phyloP scores from a whole-genome alignment of 2,329 filamentous ascomycete species.

The Thelonectria olida region DNA sequence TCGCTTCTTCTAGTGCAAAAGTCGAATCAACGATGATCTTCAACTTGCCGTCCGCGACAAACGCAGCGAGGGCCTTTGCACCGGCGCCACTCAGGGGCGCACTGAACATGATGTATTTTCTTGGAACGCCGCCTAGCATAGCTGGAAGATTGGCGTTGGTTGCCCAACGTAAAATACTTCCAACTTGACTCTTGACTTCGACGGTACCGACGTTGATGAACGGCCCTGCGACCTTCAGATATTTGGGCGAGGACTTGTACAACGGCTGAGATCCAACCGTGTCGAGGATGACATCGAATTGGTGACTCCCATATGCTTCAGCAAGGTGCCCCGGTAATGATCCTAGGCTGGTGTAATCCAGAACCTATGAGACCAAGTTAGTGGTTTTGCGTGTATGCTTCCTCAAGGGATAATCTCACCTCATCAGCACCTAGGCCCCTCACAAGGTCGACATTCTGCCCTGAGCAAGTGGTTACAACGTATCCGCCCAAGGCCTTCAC shows the following conservation, averaged over 20 bases:
- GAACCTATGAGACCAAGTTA: not conserved
- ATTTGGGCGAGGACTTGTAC: not conserved
- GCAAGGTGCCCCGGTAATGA: not conserved
- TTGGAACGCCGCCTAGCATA: not conserved
- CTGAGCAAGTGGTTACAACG: not conserved
- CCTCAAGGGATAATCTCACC: not conserved
- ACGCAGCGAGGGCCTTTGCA: not conserved
- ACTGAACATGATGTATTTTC: conserved; percentile 1
- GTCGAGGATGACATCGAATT: not conserved
- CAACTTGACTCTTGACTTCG: not conserved
- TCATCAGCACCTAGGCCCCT: not conserved
- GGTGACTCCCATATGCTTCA: not conserved
- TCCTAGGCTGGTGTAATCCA: not conserved
- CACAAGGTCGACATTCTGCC: not conserved
- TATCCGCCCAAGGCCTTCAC: not conserved
- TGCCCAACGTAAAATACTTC: not conserved
- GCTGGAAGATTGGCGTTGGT: not conserved
- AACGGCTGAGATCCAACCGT: not conserved
- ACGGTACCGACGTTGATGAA: not conserved
- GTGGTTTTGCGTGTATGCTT: not conserved
- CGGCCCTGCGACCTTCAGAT: not conserved
- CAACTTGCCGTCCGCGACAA: not conserved
- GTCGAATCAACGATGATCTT: not conserved
- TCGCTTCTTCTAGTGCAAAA: not conserved
- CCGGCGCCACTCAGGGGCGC: not conserved